A percentile compares a stretch with the other conserved stretches of the same genome.
Evolutionary conservation across 805 yeast species (phyloP).

Genomic region (Candida oleophila): DNA sequence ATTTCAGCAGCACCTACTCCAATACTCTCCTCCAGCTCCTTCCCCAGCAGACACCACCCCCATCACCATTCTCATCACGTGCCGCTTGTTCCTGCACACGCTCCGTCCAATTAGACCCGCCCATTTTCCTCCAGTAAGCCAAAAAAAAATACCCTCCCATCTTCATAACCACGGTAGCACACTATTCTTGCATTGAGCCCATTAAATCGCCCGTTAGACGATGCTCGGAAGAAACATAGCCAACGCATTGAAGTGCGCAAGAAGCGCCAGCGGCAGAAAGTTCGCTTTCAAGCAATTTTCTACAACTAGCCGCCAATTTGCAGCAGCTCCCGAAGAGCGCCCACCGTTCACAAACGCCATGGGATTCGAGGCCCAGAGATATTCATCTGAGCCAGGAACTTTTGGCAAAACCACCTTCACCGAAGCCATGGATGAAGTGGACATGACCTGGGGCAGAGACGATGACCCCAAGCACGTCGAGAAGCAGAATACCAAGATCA

Average conservation of each 20-base stretch:
- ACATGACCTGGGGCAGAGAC: constrained; percentile 43
- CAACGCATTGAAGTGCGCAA: constrained; percentile 1
- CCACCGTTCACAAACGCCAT: constrained; percentile 37
- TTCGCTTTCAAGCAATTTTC: constrained; percentile 10
- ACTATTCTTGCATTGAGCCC: too few species aligned
- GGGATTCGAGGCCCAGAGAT: constrained; percentile 36
- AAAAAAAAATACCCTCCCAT: too few species aligned
- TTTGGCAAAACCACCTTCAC: constrained; percentile 44
- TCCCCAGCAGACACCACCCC: too few species aligned
- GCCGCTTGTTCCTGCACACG: too few species aligned
- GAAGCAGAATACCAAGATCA: constrained; percentile 54
- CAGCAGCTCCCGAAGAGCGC: constrained; percentile 25
- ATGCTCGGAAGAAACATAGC: constrained; percentile 7
- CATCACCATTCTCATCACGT: too few species aligned
- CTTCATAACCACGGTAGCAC: too few species aligned
- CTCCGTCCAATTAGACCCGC: too few species aligned
- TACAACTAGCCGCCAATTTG: constrained; percentile 17
- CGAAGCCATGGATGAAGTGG: constrained; percentile 44
- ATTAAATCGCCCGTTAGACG: too few species aligned
- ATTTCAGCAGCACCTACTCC: too few species aligned
- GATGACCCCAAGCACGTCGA: constrained; percentile 44
- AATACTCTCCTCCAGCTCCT: too few species aligned
- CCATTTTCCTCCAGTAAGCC: too few species aligned
- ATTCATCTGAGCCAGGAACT: constrained; percentile 27
- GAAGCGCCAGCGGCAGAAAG: constrained; percentile 1